A percentile compares a stretch with the other conserved stretches of the same genome.
These are phyloP conservation scores for Lolium perenne DNA, from an alignment of 176 grass and related monocot species.

Conservation along the genomic window DNA sequence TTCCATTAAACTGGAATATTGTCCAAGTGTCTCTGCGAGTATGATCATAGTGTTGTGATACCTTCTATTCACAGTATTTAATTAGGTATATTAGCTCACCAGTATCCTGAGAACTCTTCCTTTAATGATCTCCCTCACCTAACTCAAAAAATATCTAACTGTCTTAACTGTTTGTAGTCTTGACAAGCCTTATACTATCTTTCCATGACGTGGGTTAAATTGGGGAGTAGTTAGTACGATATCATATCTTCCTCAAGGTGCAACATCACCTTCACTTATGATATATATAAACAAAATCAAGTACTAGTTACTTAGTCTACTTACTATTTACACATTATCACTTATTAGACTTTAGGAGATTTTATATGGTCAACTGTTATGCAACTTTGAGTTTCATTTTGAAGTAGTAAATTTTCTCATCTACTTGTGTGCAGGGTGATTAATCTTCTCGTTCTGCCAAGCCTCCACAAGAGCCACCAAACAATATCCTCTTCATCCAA, in stretches of 20 bases:
- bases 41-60: background rate
- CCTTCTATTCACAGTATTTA: conserved; percentile 17
- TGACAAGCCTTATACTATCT: background rate
- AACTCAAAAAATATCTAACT: conserved; percentile 4
- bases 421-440: conserved; percentile 49
- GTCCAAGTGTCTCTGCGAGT: conserved; percentile 18
- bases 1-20: conserved; percentile 4
- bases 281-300: conserved; percentile 32
- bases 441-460: conserved; percentile 59
- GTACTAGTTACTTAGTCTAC: background rate
- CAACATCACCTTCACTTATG: conserved; percentile 5
- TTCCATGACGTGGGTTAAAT: conserved; percentile 31
- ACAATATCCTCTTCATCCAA: conserved; percentile 94
- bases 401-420: conserved; percentile 15
- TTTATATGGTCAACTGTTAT: background rate
- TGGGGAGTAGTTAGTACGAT: conserved; percentile 40
- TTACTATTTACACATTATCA: conserved; percentile 24
- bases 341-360: background rate
- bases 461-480: conserved; percentile 67
- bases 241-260: conserved; percentile 31
- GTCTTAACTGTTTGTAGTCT: conserved; percentile 3
- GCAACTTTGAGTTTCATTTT: conserved; percentile 31
- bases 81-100: conserved; percentile 34
- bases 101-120: background rate
- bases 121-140: conserved; percentile 27